phyloP scores from a whole-genome alignment of 192 early-diverging fungal genomes.

The Backusella tuberculispora region DNA sequence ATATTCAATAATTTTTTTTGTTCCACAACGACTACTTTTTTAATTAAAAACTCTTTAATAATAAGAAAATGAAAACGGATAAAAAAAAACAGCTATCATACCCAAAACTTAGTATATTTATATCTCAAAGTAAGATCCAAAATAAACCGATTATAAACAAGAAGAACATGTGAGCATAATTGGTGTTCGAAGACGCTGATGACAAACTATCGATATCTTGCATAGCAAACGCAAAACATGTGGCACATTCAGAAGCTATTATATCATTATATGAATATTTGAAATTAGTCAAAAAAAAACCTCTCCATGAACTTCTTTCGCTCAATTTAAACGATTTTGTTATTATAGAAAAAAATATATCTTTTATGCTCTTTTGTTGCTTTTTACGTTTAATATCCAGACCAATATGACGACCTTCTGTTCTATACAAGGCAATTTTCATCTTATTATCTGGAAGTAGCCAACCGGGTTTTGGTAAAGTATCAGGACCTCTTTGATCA shows the following conservation, averaged over 20 bases:
- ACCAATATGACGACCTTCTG: slow-evolving; percentile 13
- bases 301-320: neutral
- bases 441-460: neutral
- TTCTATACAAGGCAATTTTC: slow-evolving; percentile 7
- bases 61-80: neutral
- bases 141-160: slow-evolving; percentile 1
- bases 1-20: neutral
- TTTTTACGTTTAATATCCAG: slow-evolving; percentile 14
- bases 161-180: neutral
- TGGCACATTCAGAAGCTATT: slow-evolving; percentile 14
- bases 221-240: slow-evolving; percentile 6
- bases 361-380: neutral
- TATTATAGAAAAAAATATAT: neutral
- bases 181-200: neutral
- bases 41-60: too few relatives aligned
- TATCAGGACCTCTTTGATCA: slow-evolving; percentile 10
- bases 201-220: neutral
- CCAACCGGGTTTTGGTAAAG: slow-evolving; percentile 1
- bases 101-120: neutral
- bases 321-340: slow-evolving; percentile 4
- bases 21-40: neutral
- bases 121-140: neutral
- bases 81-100: neutral
- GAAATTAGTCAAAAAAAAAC: neutral
- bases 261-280: neutral